Evolutionary conservation across 2,329 filamentous ascomycete genomes (phyloP).

Genomic region (Colletotrichum spaethianum): DNA sequence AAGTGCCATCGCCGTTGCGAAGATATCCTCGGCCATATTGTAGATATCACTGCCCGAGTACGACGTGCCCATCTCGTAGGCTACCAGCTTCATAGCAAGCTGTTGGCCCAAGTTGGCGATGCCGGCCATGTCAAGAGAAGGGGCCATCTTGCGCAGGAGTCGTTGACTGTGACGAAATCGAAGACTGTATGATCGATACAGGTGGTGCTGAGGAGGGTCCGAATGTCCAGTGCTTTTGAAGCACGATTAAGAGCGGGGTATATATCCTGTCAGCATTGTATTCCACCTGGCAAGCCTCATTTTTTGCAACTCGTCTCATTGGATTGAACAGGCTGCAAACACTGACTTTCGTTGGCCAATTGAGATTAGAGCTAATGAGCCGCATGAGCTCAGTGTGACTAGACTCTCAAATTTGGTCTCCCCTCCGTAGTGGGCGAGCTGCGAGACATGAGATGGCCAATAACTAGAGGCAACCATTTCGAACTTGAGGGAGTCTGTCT

Average conservation of each 20-base stretch:
- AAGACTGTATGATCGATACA: not conserved
- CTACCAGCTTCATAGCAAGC: slow-evolving; percentile 28
- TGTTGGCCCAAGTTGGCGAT: slow-evolving; percentile 30
- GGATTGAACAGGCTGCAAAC: slow-evolving; percentile 9
- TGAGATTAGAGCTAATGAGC: slow-evolving; percentile 20
- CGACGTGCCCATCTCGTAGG: slow-evolving; percentile 17
- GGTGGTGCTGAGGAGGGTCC: not conserved
- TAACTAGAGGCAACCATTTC: not conserved
- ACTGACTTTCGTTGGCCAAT: slow-evolving; percentile 1
- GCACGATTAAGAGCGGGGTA: slow-evolving; percentile 31
- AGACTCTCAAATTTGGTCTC: not conserved
- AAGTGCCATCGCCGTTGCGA: slow-evolving; percentile 10
- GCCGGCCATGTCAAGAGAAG: slow-evolving; percentile 16
- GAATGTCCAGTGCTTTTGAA: not conserved
- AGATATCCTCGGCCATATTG: not conserved
- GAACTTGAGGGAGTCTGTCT: not conserved
- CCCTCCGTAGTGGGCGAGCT: not conserved
- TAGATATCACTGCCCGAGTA: not conserved
- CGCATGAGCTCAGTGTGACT: slow-evolving; percentile 14
- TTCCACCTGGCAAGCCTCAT: slow-evolving; percentile 29
- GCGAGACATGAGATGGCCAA: not conserved
- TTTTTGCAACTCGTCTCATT: slow-evolving; percentile 16
- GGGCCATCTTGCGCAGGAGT: not conserved
- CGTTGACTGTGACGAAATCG: not conserved
- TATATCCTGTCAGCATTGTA: slow-evolving; percentile 15